Evolutionary conservation across 192 early-diverging fungal genomes (phyloP).

Genomic region (Coemansia sp.): DNA sequence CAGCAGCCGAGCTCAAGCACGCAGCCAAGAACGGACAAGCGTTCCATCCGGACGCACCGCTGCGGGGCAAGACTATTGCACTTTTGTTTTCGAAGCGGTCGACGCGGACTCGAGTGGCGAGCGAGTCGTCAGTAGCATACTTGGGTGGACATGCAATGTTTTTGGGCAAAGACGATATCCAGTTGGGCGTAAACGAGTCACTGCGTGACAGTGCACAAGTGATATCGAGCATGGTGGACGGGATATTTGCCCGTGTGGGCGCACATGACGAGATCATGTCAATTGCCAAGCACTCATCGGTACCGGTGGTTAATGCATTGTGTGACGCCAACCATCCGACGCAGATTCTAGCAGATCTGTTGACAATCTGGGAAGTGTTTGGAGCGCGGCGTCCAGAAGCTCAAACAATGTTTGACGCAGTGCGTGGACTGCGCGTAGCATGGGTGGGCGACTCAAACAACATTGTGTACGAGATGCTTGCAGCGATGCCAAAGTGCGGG

Average conservation of each 20-base stretch:
- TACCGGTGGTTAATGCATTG: constrained; percentile 95
- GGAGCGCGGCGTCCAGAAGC: constrained; percentile 22
- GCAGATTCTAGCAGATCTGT: constrained; percentile 93
- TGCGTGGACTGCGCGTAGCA: constrained; percentile 75
- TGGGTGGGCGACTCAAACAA: constrained; percentile 99
- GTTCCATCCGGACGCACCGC: constrained; percentile 56
- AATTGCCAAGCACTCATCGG: constrained; percentile 81
- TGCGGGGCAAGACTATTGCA: constrained; percentile 83
- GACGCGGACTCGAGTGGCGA: constrained; percentile 94
- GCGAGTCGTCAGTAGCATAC: constrained; percentile 87
- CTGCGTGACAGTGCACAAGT: constrained; percentile 86
- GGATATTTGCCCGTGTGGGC: constrained; percentile 91
- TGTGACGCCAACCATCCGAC: constrained; percentile 95
- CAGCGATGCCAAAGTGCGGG: constrained; percentile 86
- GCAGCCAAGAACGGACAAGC: constrained; percentile 61
- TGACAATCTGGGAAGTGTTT: constrained; percentile 87
- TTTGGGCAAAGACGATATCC: constrained; percentile 92
- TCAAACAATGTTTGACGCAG: constrained; percentile 41
- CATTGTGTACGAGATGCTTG: constrained; percentile 87
- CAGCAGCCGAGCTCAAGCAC: constrained; percentile 79
- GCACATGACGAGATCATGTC: constrained; percentile 86
- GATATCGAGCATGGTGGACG: constrained; percentile 94
- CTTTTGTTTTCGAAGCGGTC: constrained; percentile 94
- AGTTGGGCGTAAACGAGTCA: constrained; percentile 94
- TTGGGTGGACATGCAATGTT: constrained; percentile 97